Conservation (phyloP, 2,329 filamentous ascomycete species). For the Colletotrichum eremochloae region DNA sequence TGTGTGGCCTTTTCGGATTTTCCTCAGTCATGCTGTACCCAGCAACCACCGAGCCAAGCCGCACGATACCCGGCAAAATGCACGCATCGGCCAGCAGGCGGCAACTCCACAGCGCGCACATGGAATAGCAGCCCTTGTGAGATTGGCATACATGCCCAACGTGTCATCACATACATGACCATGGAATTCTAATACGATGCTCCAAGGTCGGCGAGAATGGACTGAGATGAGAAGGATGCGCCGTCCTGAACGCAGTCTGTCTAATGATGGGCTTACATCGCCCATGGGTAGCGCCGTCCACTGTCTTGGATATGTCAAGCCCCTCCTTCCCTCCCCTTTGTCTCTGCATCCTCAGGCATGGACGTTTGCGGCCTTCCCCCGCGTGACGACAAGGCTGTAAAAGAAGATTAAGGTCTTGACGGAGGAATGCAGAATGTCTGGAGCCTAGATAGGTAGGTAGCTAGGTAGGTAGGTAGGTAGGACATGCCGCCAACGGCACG, state of each 20-base stretch:
- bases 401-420: conserved; percentile 16
- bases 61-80: background rate
- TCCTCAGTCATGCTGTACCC: conserved; percentile 1
- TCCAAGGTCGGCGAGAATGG: conserved; percentile 23
- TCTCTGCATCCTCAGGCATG: conserved; percentile 31
- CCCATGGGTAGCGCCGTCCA: conserved; percentile 21
- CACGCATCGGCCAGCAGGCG: background rate
- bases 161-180: background rate
- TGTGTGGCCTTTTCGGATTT: conserved; percentile 9
- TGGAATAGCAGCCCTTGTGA: background rate
- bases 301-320: conserved; percentile 33
- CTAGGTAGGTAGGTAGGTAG: background rate
- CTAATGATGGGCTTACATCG: conserved; percentile 19
- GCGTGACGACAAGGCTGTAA: conserved; percentile 5
- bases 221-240: conserved; percentile 31
- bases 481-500: conserved; percentile 23
- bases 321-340: conserved; percentile 18
- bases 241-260: conserved; percentile 33
- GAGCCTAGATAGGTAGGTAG: conserved; percentile 4
- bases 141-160: conserved; percentile 7
- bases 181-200: conserved; percentile 1
- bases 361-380: conserved; percentile 21
- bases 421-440: conserved; percentile 31
- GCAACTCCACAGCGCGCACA: background rate
- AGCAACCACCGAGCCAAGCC: conserved; percentile 2